A percentile compares a stretch with the other conserved stretches of the same genome.
Conservation (phyloP, 805 yeast genomes). For the Ogataea pignaliae region DNA sequence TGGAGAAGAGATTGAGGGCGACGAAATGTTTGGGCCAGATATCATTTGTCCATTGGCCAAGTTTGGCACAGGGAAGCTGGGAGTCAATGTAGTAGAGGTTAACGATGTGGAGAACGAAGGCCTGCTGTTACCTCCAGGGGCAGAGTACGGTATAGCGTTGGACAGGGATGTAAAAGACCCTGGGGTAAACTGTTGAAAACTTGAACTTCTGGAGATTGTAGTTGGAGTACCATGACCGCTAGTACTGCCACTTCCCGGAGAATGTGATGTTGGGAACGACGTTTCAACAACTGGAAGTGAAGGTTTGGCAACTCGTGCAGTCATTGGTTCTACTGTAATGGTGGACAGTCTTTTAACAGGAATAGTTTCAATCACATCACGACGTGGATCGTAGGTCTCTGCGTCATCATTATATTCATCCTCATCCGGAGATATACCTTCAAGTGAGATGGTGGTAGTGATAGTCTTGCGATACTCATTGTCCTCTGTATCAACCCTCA, state of each 20-base stretch:
- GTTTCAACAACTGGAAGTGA: too few species aligned
- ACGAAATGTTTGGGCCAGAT: conserved; percentile 60
- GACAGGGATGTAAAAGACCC: conserved; percentile 42
- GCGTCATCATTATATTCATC: conserved; percentile 10
- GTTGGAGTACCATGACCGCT: conserved; percentile 8
- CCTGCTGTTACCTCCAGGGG: conserved; percentile 54
- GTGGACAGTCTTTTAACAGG: background rate
- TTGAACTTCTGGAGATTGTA: conserved; percentile 10
- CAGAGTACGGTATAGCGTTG: conserved; percentile 63
- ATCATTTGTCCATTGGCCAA: conserved; percentile 55
- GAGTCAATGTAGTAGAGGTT: conserved; percentile 1
- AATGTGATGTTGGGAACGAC: too few species aligned
- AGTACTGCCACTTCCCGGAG: background rate
- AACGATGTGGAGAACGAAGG: conserved; percentile 24
- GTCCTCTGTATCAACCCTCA: conserved; percentile 15
- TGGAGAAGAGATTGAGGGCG: conserved; percentile 58
- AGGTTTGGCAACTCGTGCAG: background rate
- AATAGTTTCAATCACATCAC: background rate
- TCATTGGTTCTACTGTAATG: background rate
- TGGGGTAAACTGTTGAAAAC: conserved; percentile 14
- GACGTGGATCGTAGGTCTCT: conserved; percentile 10
- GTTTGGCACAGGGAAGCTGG: conserved; percentile 39
- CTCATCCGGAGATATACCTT: conserved; percentile 30
- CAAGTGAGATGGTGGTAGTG: conserved; percentile 31
- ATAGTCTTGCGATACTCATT: conserved; percentile 25